Conservation (phyloP, 2,329 filamentous ascomycete genomes). For the Volutella citrinella region DNA sequence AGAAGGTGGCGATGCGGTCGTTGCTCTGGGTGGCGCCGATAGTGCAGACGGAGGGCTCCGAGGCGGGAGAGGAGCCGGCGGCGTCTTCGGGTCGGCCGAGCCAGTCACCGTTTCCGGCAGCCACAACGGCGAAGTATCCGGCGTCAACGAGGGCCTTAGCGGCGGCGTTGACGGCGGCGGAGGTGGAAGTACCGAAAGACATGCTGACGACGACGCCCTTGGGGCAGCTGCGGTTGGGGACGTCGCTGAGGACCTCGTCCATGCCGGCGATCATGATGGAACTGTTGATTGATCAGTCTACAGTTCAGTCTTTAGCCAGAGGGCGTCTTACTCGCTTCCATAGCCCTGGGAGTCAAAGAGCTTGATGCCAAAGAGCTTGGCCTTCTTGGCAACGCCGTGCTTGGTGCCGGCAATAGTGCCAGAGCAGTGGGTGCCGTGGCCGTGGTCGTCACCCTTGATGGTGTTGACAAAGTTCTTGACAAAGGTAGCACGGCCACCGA, state of each 20-base stretch:
- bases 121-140: too few relatives aligned
- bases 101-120: too few relatives aligned
- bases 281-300: not conserved
- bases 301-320: too few relatives aligned
- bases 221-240: not conserved
- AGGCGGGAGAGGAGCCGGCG: too few relatives aligned
- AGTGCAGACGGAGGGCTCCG: too few relatives aligned
- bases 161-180: constrained; percentile 1
- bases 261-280: not conserved
- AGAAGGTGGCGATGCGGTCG: too few relatives aligned
- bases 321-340: too few relatives aligned
- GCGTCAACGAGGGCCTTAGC: too few relatives aligned
- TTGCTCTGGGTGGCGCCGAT: too few relatives aligned
- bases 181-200: not conserved
- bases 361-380: constrained; percentile 2
- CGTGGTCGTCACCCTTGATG: not conserved
- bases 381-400: constrained; percentile 3
- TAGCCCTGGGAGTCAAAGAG: too few relatives aligned
- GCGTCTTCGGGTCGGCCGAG: too few relatives aligned
- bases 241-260: constrained; percentile 1
- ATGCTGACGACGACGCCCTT: not conserved
- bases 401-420: constrained; percentile 3
- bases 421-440: constrained; percentile 5
- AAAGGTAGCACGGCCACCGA: constrained; percentile 1
- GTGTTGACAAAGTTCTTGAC: not conserved